Conservation (phyloP, 495 filamentous ascomycete genomes). For the Hypomontagnella monticulosa region DNA sequence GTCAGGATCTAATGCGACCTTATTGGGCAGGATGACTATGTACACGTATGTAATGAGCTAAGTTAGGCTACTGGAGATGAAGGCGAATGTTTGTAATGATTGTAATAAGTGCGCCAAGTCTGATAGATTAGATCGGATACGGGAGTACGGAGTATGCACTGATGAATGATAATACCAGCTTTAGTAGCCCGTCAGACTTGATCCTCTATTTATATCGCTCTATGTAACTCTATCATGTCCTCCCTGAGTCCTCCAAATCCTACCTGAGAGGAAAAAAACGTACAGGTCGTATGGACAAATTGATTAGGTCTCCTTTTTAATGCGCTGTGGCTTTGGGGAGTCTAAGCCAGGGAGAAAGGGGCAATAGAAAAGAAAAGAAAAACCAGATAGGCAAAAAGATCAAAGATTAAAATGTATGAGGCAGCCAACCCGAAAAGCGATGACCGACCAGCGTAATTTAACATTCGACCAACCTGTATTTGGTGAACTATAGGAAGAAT, state of each 20-base stretch:
- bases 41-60: slow-evolving; percentile 16
- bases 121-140: slow-evolving; percentile 38
- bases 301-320: slow-evolving; percentile 15
- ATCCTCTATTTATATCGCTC: slow-evolving; percentile 33
- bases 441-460: slow-evolving; percentile 29
- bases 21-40: slow-evolving; percentile 17
- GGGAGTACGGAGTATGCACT: slow-evolving; percentile 32
- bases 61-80: slow-evolving; percentile 23
- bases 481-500: slow-evolving; percentile 9
- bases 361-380: slow-evolving; percentile 6
- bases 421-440: slow-evolving; percentile 28
- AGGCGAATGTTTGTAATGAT: slow-evolving; percentile 12
- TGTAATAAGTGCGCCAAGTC: slow-evolving; percentile 25
- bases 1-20: slow-evolving; percentile 28
- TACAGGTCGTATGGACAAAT: background rate
- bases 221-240: slow-evolving; percentile 10
- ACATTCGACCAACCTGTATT: slow-evolving; percentile 22
- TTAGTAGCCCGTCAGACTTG: slow-evolving; percentile 19
- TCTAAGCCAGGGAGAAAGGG: slow-evolving; percentile 20
- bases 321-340: slow-evolving; percentile 23
- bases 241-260: slow-evolving; percentile 20
- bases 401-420: slow-evolving; percentile 22
- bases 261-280: slow-evolving; percentile 4
- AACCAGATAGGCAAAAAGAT: background rate
- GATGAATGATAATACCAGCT: slow-evolving; percentile 30